Evolutionary conservation across 768 basidiomycete species (phyloP), one percentile per base, ranked within the genome.

Genomic region (Tulasnella sp.): DNA sequence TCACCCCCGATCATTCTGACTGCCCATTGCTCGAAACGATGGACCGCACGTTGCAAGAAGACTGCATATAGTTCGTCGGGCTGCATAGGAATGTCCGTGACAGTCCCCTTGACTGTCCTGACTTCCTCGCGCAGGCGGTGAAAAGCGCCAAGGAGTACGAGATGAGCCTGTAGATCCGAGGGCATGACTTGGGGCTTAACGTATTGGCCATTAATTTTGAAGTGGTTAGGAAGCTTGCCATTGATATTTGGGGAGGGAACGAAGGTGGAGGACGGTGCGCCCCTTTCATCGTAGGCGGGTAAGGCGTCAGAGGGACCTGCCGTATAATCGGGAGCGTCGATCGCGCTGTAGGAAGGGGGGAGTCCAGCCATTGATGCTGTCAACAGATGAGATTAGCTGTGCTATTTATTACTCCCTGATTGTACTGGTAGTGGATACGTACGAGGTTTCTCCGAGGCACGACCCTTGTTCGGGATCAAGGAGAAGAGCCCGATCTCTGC

Each of bases 31-130:
- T 81, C 75, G 42, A 83, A 83, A 20, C 82, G 79, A 12, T 76
- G 24, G 50, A 83, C 82, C 12, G 83, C 83, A 11, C 81, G 41
- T 5, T 75, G 22, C 20, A 83, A 31, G 72, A 83, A 83, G 9
- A 81, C 54, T 3, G 74, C 50, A 82, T 83, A 84, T 28, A 72
- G n/a, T 2, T 82, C 83, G 24, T 82, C 82, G 3, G 81, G 75
- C 7, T 79, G 80, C 44, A 83, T 37, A 31, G 24, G 48, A 22
- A 40, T 50, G 28, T 77, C 76, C 31, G 74, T 34, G 74, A 0
- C 48, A 3, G 31, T 31, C 12, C 74, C 48, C 44, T 50, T 75
- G 4, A 75, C 31, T 14, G 74, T 75, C 74, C 37, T 31, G n/a
- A 76, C 81, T 41, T 69, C 40, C 60, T 60, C 31, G 37, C 81